phyloP scores from a whole-genome alignment of 225 moss, liverwort and hornwort species.

The Pseudoscleropodium purum region DNA sequence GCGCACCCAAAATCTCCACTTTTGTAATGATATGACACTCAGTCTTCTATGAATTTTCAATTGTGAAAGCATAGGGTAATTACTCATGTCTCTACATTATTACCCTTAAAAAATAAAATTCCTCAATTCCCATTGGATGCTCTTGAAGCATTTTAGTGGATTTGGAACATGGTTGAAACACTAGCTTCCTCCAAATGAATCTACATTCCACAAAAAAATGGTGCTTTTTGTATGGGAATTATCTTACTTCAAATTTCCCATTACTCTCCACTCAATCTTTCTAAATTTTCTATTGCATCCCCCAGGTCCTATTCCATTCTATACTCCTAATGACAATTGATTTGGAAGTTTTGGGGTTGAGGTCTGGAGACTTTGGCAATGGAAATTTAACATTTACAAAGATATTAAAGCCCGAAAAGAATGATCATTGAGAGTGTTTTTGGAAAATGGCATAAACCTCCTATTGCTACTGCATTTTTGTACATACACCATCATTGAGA shows the following conservation, averaged over 20 bases:
- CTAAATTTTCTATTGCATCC: neutral
- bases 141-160: neutral
- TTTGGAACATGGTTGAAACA: neutral
- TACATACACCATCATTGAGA: neutral
- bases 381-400: too few relatives aligned
- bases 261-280: neutral
- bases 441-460: rapidly evolving
- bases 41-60: neutral
- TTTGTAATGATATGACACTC: neutral
- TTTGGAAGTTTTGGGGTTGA: neutral
- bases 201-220: neutral
- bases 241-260: neutral
- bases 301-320: rapidly evolving
- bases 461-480: rapidly evolving
- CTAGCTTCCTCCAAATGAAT: too few relatives aligned
- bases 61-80: neutral
- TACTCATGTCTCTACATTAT: neutral
- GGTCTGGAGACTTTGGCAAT: too few relatives aligned
- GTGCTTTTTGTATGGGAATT: neutral
- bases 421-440: too few relatives aligned
- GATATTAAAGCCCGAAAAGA: too few relatives aligned
- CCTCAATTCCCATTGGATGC: neutral
- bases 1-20: neutral
- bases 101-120: neutral
- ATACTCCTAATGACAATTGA: rapidly evolving